Base-by-base conservation (phyloP, 2,329 filamentous ascomycete species). In the Aspergillus transmontanensis region DNA sequence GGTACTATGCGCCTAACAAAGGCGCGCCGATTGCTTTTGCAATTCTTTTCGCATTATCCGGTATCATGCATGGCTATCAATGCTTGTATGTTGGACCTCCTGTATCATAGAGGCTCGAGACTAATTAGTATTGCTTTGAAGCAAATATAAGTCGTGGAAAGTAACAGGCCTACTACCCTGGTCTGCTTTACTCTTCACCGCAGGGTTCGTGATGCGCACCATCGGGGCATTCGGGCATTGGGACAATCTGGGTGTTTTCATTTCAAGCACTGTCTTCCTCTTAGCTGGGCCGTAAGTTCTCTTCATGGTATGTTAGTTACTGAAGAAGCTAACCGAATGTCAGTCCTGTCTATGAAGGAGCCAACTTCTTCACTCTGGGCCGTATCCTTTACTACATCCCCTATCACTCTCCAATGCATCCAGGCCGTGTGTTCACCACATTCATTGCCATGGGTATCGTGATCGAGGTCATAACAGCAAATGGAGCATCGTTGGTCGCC, bases 351-450 rank as follows among this genome's bases (percentile, higher is more conserved):
- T 81, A 80, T 51, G 77, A 80, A 63, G 75, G 74, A 9, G 76
- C 77, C 58, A 85, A 84, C 60, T 86, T 85, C 68, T 77, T 84
- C 41, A 85, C 85, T 60, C 77, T 87, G 0, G 81, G 78, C 19
- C 80, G 82, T 32, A 80, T 86, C n/a, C 75, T 87, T 0, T 80
- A 80, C 61, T 80, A 82, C 57, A 72, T 78, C 2, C 75, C 84
- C 4, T 87, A 86, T 63, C 79, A 83, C 45, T 72, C 73, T 1
- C 77, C 78, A 1, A 80, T 87, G 39, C 84, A 87, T 66, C 85
- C 85, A 0, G 85, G 84, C 3, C 81, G 85, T 4, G 80, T 89
- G 5, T 85, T 89, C 67, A 89, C 86, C 65, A 83, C 82, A 4
- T 85, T 89, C 65, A 76, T 89, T 41, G 76, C 82, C 1, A 76